A percentile compares a stretch with the other conserved stretches of the same genome.
These are phyloP conservation scores for Curvularia lunata DNA, from an alignment of 2,329 filamentous ascomycete genomes.

Conservation along the genomic window DNA sequence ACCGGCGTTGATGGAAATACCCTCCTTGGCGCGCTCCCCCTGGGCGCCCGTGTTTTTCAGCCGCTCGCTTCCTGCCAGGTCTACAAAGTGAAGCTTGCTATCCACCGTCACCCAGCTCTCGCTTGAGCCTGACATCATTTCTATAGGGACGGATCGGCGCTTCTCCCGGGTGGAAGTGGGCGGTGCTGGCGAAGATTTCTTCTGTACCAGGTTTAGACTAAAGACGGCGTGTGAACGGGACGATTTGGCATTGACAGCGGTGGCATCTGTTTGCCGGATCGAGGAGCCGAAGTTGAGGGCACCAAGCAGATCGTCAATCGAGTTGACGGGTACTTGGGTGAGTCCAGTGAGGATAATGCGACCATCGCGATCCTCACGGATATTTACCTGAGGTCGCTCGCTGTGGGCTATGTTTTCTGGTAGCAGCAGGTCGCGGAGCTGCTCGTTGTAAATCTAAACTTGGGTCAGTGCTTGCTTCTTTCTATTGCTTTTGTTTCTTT, in stretches of 20 bases:
- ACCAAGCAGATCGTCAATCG: constrained; percentile 85
- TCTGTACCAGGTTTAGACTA: constrained; percentile 89
- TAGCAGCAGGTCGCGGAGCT: constrained; percentile 85
- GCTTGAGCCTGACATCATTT: constrained; percentile 68
- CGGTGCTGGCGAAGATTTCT: constrained; percentile 63
- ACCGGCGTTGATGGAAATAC: constrained; percentile 97
- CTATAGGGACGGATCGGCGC: constrained; percentile 83
- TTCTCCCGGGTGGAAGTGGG: constrained; percentile 71
- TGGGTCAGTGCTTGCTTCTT: constrained; percentile 23
- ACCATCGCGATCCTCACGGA: constrained; percentile 92
- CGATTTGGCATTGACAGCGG: constrained; percentile 95
- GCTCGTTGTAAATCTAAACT: constrained; percentile 91
- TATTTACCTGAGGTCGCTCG: constrained; percentile 82
- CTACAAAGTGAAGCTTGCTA: constrained; percentile 98
- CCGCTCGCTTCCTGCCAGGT: constrained; percentile 94
- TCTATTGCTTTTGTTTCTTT: constrained; percentile 1
- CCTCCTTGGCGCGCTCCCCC: constrained; percentile 91
- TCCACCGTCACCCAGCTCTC: constrained; percentile 81
- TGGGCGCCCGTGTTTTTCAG: constrained; percentile 97
- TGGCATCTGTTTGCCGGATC: constrained; percentile 95
- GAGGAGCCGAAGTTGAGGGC: constrained; percentile 91
- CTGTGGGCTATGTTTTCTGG: constrained; percentile 71
- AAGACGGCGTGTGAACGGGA: constrained; percentile 98
- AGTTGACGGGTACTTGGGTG: constrained; percentile 86
- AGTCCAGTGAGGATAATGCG: constrained; percentile 93